Evolutionary conservation across 208 protist species (phyloP), one percentile per base, ranked within the genome.

Genomic region (Jaenimonas drosophilae): DNA sequence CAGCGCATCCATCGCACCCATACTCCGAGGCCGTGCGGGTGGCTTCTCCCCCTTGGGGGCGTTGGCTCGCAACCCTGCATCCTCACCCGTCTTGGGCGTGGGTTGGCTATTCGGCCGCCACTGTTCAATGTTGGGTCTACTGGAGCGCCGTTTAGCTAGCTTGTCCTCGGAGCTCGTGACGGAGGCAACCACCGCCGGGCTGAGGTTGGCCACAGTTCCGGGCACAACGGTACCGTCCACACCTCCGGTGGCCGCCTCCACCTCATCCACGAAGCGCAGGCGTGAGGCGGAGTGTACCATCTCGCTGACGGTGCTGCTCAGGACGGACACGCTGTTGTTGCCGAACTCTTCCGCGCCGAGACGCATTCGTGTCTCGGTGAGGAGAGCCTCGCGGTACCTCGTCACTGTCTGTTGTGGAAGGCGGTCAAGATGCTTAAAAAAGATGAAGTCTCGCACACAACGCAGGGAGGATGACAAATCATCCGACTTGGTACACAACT

Each of bases 231-330:
- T 65, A 27, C 76, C 71, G 39, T 80, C 69, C 9, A 76, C 45
- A 11, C 67, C 70, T 25, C 70, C 71, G 1, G 53, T 63, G 0
- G 64, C 70, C 3, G 76, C 74, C 49, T 88, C 74, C 37, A 88
- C 57, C 59, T 88, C 78, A 43, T 88, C 74, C 11, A 88, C 71
- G 33, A 80, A 84, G 42, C 74, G 74, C 33, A 84, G 49, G 44
- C 70, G 76, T 41, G 47, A 75, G 4, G 76, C 65, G 19, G 56
- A 72, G 40, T 64, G 60, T 17, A 76, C 26, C 43, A 69, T 49
- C 45, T 85, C 69, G 20, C 74, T 76, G 41, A 42, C 56, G 12
- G 52, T 46, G 14, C 57, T 76, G 55, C 66, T 79, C 16, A 80
- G 63, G 9, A 68, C 64, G 6, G 73, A 84, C 0, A 70, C 44